Base-by-base conservation (phyloP, 768 basidiomycete genomes). In the Sporobolomyces pararoseus region DNA sequence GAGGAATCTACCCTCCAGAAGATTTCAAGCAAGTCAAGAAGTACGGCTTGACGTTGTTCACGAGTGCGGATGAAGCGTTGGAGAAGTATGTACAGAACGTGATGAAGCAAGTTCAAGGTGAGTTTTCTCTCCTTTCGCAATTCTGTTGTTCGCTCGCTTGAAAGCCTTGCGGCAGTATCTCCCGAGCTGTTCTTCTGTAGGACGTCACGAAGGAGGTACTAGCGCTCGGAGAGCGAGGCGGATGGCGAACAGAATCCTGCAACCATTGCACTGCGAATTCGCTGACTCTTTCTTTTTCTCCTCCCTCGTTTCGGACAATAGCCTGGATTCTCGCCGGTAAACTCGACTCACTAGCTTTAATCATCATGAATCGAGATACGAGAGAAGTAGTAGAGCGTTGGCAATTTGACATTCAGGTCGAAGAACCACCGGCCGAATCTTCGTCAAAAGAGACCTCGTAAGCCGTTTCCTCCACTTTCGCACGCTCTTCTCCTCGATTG, bases 11-110 rank as follows among this genome's bases (percentile, higher is more conserved):
- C 79, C 96, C 96, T 3, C 88, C 91, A 0, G 96, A 98, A 80
- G 96, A 99, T 82, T 99, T 99, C 79, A 78, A 76, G 61, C 94
- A 96, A 91, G 95, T 99, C 68, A 99, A 98, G 80, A 99, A 98
- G 79, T 99, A 97, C 75, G 95, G 96, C 0, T 88, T 98, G 78
- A 93, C 91, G 0, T 90, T 99, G 61, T 84, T 98, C 31, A 89
- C 97, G 10, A 96, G 94, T 1, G 89, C 93, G 73, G 95, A 99
- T 75, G 86, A 93, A 54, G 89, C 89, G 5, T 82, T 99, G 55
- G 91, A 97, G 78, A 90, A 88, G 77, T 98, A 99, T 78, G 84
- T 98, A n/a, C 87, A 89, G 63, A 94, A 91, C 72, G 95, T 98
- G 73, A 82, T 98, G 68, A 85, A 85, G 55, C 95, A 98, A 82